Percentiles rank a stretch among this genome's conserved stretches.
Conservation (phyloP, 176 grass and related monocot species). For the Thinopyrum elongatum region DNA sequence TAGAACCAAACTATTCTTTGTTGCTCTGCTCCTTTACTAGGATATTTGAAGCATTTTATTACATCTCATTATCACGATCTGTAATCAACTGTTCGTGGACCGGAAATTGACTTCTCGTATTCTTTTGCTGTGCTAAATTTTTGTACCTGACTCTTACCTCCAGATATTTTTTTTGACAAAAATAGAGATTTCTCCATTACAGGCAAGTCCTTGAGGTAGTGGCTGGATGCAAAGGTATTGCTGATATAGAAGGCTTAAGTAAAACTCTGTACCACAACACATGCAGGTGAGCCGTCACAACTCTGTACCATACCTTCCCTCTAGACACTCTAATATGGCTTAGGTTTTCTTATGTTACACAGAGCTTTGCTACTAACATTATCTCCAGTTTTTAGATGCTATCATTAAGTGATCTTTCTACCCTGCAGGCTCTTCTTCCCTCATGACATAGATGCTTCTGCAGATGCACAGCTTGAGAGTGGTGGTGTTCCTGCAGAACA, state of each 20-base stretch:
- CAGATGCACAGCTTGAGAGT: constrained; percentile 71
- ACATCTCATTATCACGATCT: background rate
- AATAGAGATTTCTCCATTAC: constrained; percentile 10
- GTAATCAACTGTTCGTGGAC: background rate
- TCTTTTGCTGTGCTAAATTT: background rate
- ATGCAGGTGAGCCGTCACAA: constrained; percentile 63
- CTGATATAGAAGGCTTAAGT: constrained; percentile 71
- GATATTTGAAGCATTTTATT: background rate
- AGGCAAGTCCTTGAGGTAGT: constrained; percentile 97
- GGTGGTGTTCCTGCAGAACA: constrained; percentile 33
- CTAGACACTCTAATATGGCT: background rate
- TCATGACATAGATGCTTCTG: constrained; percentile 75
- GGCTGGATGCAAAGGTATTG: constrained; percentile 79
- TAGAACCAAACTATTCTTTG: background rate
- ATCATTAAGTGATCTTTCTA: constrained; percentile 22
- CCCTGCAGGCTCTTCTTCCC: constrained; percentile 85
- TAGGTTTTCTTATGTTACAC: background rate
- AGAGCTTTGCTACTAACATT: background rate
- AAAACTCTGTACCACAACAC: constrained; percentile 92
- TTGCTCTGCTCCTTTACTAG: background rate
- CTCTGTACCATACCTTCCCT: constrained; percentile 5
- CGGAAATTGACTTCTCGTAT: background rate
- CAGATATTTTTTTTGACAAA: constrained; percentile 11
- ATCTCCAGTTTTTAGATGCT: background rate
- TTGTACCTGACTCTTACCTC: background rate